Conservation (phyloP, 2,329 filamentous ascomycete species). For the Cladorrhinum sp. region DNA sequence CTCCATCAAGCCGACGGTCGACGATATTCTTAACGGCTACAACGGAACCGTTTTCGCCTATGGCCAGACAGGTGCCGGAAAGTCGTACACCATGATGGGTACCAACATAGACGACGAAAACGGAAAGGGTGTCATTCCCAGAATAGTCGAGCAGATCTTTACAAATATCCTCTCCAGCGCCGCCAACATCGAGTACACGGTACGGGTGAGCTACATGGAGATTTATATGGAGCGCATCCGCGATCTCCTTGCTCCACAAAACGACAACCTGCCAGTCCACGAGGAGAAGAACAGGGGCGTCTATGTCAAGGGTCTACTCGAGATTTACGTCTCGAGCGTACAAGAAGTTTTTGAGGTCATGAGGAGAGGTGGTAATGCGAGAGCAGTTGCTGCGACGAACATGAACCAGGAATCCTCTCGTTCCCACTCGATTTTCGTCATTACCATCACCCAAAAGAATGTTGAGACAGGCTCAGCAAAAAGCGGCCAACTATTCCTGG, state of each 20-base stretch:
- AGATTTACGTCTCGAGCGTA: slow-evolving; percentile 93
- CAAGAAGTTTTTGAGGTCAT: slow-evolving; percentile 97
- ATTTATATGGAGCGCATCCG: slow-evolving; percentile 99
- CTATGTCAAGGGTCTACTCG: slow-evolving; percentile 90
- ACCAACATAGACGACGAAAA: slow-evolving; percentile 88
- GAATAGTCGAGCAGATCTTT: slow-evolving; percentile 97
- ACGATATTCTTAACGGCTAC: slow-evolving; percentile 98
- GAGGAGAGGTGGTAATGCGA: slow-evolving; percentile 82
- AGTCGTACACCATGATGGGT: slow-evolving; percentile 99
- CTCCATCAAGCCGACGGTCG: slow-evolving; percentile 91
- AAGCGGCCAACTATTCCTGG: slow-evolving; percentile 93
- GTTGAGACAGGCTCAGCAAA: slow-evolving; percentile 94
- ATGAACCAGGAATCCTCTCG: slow-evolving; percentile 99
- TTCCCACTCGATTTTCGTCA: slow-evolving; percentile 96
- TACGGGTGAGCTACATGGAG: slow-evolving; percentile 98
- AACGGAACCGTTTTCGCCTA: slow-evolving; percentile 99
- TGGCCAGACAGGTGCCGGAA: slow-evolving; percentile 95
- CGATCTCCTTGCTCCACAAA: slow-evolving; percentile 85
- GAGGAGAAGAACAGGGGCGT: slow-evolving; percentile 96
- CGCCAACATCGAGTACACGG: slow-evolving; percentile 95
- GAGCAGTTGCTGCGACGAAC: slow-evolving; percentile 94
- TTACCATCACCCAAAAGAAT: slow-evolving; percentile 97
- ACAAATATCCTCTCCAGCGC: slow-evolving; percentile 89
- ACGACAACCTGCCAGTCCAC: slow-evolving; percentile 96
- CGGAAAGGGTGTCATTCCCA: slow-evolving; percentile 89